phyloP scores from a whole-genome alignment of 169 alveolate species.

The Hepatocystis sp. region DNA sequence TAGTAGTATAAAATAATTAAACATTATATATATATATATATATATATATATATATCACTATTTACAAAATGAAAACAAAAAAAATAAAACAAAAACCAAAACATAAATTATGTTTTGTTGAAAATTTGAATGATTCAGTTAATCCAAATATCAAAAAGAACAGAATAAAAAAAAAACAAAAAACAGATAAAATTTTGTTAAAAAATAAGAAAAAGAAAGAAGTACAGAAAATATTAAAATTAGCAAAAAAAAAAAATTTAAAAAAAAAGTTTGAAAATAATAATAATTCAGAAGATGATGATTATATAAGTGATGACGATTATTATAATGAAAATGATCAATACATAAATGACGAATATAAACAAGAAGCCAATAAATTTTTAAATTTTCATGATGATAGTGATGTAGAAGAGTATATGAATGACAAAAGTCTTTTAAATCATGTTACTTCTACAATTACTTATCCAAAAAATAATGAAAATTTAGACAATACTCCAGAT shows the following conservation, averaged over 20 bases:
- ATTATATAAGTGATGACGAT: slow-evolving; percentile 7
- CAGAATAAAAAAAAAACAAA: slow-evolving; percentile 4
- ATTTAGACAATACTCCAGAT: neutral
- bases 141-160: slow-evolving; percentile 23
- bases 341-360: too few relatives aligned
- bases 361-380: slow-evolving; percentile 40
- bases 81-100: slow-evolving; percentile 27
- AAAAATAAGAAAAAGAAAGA: slow-evolving; percentile 23
- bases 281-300: slow-evolving; percentile 24
- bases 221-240: slow-evolving; percentile 24
- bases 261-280: too few relatives aligned
- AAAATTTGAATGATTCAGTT: slow-evolving; percentile 36
- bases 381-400: slow-evolving; percentile 73
- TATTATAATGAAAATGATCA: too few relatives aligned
- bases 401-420: slow-evolving; percentile 20
- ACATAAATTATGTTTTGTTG: slow-evolving; percentile 35
- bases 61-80: too few relatives aligned
- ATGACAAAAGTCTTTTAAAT: slow-evolving; percentile 15
- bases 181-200: slow-evolving; percentile 2
- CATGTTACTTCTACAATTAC: slow-evolving; percentile 14
- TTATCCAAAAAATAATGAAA: slow-evolving; percentile 19
- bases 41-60: too few relatives aligned
- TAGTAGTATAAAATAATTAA: too few relatives aligned
- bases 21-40: too few relatives aligned
- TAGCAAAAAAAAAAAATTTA: slow-evolving; percentile 61